Conservation (phyloP, 2,329 filamentous ascomycete species). For the Fusarium secorum region DNA sequence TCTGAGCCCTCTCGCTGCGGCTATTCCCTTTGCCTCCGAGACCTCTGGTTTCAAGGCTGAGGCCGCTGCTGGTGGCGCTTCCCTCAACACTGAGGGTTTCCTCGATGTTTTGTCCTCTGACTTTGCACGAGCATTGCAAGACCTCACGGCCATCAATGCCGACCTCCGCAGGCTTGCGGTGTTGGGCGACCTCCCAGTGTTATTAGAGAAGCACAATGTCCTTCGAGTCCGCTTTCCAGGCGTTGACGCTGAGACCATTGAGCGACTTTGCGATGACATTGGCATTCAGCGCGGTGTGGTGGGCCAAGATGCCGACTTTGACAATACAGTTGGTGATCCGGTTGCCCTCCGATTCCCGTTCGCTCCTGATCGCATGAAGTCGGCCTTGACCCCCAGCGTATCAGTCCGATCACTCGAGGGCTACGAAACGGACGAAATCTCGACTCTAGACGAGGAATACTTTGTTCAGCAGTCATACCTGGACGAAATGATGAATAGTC, state of each 20-base stretch:
- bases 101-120: slow-evolving; percentile 86
- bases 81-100: slow-evolving; percentile 82
- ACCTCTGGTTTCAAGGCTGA: slow-evolving; percentile 55
- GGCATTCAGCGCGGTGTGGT: slow-evolving; percentile 83
- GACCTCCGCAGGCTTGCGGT: slow-evolving; percentile 80
- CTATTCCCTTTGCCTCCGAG: slow-evolving; percentile 55
- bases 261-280: slow-evolving; percentile 84
- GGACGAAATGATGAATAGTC: slow-evolving; percentile 55
- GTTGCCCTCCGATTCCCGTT: slow-evolving; percentile 87
- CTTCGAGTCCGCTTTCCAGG: slow-evolving; percentile 90
- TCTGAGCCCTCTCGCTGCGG: slow-evolving; percentile 73
- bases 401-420: slow-evolving; percentile 56
- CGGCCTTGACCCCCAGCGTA: slow-evolving; percentile 56
- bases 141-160: slow-evolving; percentile 78
- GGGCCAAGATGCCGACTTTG: slow-evolving; percentile 78
- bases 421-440: slow-evolving; percentile 51
- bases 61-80: slow-evolving; percentile 58
- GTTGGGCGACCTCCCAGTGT: slow-evolving; percentile 84
- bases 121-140: slow-evolving; percentile 86
- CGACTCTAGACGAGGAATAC: slow-evolving; percentile 47
- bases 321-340: slow-evolving; percentile 69
- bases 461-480: slow-evolving; percentile 52
- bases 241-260: slow-evolving; percentile 83
- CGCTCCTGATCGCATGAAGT: slow-evolving; percentile 64
- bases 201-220: slow-evolving; percentile 70